Conservation (phyloP, 140 eudicot species). For the Anethum foeniculum region DNA sequence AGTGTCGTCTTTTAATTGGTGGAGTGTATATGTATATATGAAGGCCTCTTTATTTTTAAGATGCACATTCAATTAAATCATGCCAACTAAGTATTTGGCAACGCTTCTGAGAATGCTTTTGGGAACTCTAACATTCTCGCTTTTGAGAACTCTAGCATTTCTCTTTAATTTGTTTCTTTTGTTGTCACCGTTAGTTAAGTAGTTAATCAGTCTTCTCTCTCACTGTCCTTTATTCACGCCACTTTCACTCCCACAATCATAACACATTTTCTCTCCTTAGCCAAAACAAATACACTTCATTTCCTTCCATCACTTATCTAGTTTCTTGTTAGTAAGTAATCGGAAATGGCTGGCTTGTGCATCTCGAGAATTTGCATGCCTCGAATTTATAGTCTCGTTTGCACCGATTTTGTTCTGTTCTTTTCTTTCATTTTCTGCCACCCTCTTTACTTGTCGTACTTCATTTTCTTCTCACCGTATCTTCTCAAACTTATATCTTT, state of each 20-base stretch:
- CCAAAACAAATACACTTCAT: conserved; percentile 19
- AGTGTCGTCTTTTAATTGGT: no score
- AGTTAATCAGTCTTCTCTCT: conserved; percentile 22
- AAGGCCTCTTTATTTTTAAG: no score
- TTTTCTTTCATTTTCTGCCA: conserved; percentile 42
- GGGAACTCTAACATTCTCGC: background rate
- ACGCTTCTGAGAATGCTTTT: no score
- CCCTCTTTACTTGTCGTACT: conserved; percentile 65
- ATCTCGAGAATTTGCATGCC: conserved; percentile 15
- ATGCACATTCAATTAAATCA: no score
- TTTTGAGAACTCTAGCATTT: background rate
- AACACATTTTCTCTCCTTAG: conserved; percentile 13
- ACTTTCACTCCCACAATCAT: conserved; percentile 36
- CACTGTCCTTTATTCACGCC: conserved; percentile 85
- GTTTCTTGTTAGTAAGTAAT: conserved; percentile 9
- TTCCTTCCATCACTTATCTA: conserved; percentile 19
- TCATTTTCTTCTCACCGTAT: conserved; percentile 78
- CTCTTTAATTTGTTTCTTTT: background rate
- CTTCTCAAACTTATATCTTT: conserved; percentile 47
- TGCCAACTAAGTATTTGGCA: no score
- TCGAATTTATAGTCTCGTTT: conserved; percentile 22
- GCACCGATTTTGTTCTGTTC: conserved; percentile 26
- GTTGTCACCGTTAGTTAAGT: conserved; percentile 13
- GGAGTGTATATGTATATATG: no score
- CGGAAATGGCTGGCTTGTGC: conserved; percentile 37